Evolutionary conservation across 139 green algal genomes (phyloP), one percentile per base, ranked within the genome.

Genomic region (Axilococcus clingmanii): DNA sequence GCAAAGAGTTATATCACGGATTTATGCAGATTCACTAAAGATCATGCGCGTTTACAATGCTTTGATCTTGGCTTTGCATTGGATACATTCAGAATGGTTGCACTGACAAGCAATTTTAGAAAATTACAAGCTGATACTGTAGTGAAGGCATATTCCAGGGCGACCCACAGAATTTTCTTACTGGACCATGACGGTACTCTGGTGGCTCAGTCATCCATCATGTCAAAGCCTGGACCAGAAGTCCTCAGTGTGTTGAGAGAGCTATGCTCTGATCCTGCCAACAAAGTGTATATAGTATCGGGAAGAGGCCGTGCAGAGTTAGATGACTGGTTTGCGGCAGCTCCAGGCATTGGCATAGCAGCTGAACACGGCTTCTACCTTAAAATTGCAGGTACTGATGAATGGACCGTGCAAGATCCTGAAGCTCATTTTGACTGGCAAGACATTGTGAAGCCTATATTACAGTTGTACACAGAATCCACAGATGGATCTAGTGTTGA

Each of bases 171-270:
- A 16, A 69, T 89, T 11, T 74, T 99, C 34, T 66, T 99, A 59
- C 74, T 98, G 35, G 91, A 99, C 70, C 96, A 99, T 57, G 91
- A 98, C 65, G 91, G 91, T 51, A 98, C 91, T 9, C 83, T 98
- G 19, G 83, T 90, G 33, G 53, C 70, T 23, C 66, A 73, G 25
- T 63, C 36, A 40, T 68, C 54, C 47, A 79, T 87, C 58, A 68
- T 68, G 45, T 61, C 49, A 33, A 57, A 56, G 7, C 83, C 81
- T 29, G 47, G 40, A 3, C 37, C 57, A 34, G 19, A 32, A 14
- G 51, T 67, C 25, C 30, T 65, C 24, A 15, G 24, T 15, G 52
- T 84, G 58, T 69, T 98, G 43, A 46, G 57, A 4, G 61, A 36
- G 27, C 75, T 98, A 22, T 76, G 61, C 12, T 55, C 52, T 7